Evolutionary conservation across 495 filamentous ascomycete genomes (phyloP), one percentile per base, ranked within the genome.

Genomic region (Rhypophila decipiens): DNA sequence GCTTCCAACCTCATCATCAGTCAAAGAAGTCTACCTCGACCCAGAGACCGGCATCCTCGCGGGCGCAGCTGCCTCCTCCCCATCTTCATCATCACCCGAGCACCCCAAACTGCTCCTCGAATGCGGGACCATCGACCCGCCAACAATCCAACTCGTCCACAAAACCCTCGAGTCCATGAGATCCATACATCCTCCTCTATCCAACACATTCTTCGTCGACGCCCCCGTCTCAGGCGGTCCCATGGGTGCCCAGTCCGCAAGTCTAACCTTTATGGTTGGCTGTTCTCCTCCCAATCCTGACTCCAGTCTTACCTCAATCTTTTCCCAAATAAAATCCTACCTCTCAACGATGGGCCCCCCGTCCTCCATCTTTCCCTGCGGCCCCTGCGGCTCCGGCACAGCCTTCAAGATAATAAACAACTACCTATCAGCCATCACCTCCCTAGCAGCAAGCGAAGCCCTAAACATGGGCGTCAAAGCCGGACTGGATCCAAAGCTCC

Each of bases 191-290:
- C n/a, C n/a, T n/a, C n/a, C n/a, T n/a, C 44, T 48, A 4, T 2
- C 22, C 12, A 17, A 39, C 19, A 50, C 41, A 18, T 55, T 43
- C n/a, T 67, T 64, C 40, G 59, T 61, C n/a, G 59, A 67, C 40
- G 64, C 64, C 1, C 61, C 64, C 15, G 61, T 67, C 10, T 58
- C 51, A 2, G 58, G 60, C 1, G 63, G 58, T 2, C 71, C 74
- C 1, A 70, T 73, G 47, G 73, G 74, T 5, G 73, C 74, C 0
- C 38, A 63, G 35, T 64, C 64, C 15, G 72, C 59, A 18, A 73
- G 65, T 2, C 58, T 78, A 4, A 75, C 74, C 1, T 78, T 78
- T 51, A 67, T 67, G 62, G 57, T 64, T 13, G 64, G 64, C 22
- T 57, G 55, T 23, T 2, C 33, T 0, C 49, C 47, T 1, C 11